Percentiles rank a stretch among this genome's conserved stretches.
phyloP scores from a whole-genome alignment of 2,329 filamentous ascomycete species.

The Microsporum ferrugineum region DNA sequence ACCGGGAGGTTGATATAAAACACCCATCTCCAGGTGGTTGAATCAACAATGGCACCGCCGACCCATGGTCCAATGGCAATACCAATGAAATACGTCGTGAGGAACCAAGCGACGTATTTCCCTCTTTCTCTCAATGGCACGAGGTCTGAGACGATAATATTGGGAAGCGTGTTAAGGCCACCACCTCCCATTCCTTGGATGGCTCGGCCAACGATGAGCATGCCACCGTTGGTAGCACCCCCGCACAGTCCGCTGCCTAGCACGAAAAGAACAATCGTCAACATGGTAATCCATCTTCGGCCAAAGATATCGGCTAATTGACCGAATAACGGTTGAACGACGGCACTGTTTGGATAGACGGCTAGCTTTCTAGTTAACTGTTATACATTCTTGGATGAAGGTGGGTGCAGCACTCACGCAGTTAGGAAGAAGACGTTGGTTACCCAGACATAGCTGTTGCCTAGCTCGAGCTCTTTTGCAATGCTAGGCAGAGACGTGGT shows the following conservation, averaged over 20 bases:
- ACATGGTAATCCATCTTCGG: conserved; percentile 33
- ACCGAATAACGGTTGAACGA: conserved; percentile 8
- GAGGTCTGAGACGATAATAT: conserved; percentile 39
- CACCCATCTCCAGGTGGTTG: conserved; percentile 21
- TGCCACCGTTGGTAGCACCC: conserved; percentile 32
- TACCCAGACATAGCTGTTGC: conserved; percentile 5
- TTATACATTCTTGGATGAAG: neutral
- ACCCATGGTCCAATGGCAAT: conserved; percentile 32
- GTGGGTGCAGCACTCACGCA: neutral
- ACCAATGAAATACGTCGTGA: conserved; percentile 25
- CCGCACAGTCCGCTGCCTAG: conserved; percentile 45
- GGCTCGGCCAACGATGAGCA: conserved; percentile 45
- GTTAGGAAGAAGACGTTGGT: conserved; percentile 2
- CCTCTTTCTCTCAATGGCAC: conserved; percentile 31
- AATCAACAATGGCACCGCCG: conserved; percentile 19
- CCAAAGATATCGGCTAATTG: conserved; percentile 23
- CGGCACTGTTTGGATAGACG: conserved; percentile 3
- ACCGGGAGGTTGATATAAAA: conserved; percentile 19
- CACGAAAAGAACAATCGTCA: conserved; percentile 37
- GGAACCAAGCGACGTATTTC: conserved; percentile 20
- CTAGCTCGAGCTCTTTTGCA: conserved; percentile 12
- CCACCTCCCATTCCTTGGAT: conserved; percentile 45
- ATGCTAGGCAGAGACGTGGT: conserved; percentile 33
- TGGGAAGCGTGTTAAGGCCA: conserved; percentile 33
- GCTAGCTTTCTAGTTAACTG: neutral